These are phyloP conservation scores for Tephrocybe sp. DNA, from an alignment of 768 basidiomycete species.

Conservation along the genomic window DNA sequence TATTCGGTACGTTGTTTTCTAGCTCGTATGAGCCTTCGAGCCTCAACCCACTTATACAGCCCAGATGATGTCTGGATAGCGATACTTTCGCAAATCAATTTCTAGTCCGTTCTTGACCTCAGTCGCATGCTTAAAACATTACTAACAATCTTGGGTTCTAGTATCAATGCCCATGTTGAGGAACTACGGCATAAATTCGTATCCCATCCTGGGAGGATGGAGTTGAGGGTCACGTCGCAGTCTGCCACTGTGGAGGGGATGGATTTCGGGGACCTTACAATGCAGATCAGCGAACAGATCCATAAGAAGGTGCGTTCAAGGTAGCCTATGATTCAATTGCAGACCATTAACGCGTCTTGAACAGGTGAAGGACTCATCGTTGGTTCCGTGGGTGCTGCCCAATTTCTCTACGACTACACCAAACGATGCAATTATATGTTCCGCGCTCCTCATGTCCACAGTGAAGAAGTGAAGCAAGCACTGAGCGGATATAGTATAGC, in stretches of 20 bases:
- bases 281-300: constrained; percentile 21
- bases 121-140: neutral
- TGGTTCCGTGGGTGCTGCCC: neutral
- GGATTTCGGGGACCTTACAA: constrained; percentile 30
- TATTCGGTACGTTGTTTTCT: neutral
- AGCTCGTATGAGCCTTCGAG: neutral
- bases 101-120: constrained; percentile 20
- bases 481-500: neutral
- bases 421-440: neutral
- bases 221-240: constrained; percentile 21
- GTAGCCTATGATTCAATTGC: neutral
- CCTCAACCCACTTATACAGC: neutral
- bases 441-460: constrained; percentile 1
- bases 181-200: constrained; percentile 33
- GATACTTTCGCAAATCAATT: constrained; percentile 34
- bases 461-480: neutral
- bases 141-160: neutral
- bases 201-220: constrained; percentile 29
- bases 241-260: constrained; percentile 18
- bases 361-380: neutral
- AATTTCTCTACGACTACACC: neutral
- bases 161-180: constrained; percentile 28
- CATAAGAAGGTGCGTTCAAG: neutral
- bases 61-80: constrained; percentile 37
- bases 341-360: neutral